Conservation (phyloP, 352 stramenopile genomes). For the Elongisporangium prolatum region DNA sequence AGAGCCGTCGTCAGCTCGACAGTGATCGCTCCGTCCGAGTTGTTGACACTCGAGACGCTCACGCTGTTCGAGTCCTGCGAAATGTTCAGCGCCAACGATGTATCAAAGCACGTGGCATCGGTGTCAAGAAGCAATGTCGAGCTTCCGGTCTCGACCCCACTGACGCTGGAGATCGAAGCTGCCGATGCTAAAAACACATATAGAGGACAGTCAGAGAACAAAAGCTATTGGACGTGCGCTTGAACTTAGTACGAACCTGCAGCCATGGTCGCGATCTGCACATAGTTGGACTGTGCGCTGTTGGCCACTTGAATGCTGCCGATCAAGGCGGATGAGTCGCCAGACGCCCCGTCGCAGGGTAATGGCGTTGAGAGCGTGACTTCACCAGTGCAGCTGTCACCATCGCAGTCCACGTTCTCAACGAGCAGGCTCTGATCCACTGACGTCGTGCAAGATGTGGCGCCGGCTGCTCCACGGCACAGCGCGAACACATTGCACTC, state of each 20-base stretch:
- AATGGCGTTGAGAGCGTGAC: constrained; percentile 36
- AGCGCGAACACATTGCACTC: constrained; percentile 58
- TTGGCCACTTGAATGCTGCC: constrained; percentile 47
- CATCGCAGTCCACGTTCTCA: constrained; percentile 31
- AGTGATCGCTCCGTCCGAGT: constrained; percentile 32
- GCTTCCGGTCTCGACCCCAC: constrained; percentile 24
- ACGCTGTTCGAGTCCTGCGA: constrained; percentile 9
- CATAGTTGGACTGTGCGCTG: constrained; percentile 39
- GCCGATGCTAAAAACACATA: constrained; percentile 2
- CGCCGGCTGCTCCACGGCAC: constrained; percentile 38
- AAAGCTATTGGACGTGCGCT: background rate
- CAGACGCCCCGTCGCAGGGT: constrained; percentile 32
- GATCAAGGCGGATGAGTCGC: constrained; percentile 33
- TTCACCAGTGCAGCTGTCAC: constrained; percentile 43
- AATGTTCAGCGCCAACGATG: constrained; percentile 32
- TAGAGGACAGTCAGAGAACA: background rate
- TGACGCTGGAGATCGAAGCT: constrained; percentile 26
- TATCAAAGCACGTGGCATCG: constrained; percentile 30
- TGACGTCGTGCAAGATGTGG: constrained; percentile 40
- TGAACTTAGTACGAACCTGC: constrained; percentile 19
- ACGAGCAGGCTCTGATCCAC: constrained; percentile 29
- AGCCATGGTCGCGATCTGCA: constrained; percentile 36
- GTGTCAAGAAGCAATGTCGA: constrained; percentile 33
- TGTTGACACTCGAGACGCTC: constrained; percentile 24
- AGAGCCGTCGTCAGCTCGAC: constrained; percentile 33